Evolutionary conservation across 805 yeast genomes (phyloP), one percentile per base, ranked within the genome.

Genomic region (Schizosaccharomyces japonicus): DNA sequence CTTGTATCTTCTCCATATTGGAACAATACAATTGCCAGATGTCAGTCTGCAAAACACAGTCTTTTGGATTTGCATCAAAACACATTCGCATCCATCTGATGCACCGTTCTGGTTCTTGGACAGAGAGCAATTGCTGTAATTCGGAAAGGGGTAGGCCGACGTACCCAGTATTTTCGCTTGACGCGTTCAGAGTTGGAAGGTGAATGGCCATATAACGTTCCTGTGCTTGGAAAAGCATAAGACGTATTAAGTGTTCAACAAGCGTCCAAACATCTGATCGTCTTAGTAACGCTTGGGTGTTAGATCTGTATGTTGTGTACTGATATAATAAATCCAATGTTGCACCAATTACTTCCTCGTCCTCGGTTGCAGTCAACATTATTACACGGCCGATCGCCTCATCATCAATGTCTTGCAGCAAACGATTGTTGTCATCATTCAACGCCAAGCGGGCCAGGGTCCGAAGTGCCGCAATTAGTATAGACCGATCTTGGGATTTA

Each of bases 81-180:
- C 87, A 78, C 54, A 94, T 77, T 54, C 94, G 73, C 68, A 90
- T 76, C 96, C 96, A 90, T 28, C 83, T 71, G 4, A 94, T 81
- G 0, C 96, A 94, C 52, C 98, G 70, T 50, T 75, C 70, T 2
- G 96, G 96, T 62, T 90, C 98, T 10, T 75, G 71, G 48, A 36
- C 15, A 3, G 23, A 17, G 13, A 17, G 8, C 17, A 84, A 63
- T 27, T 66, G 63, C 44, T 78, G 66, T 32, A 90, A 68, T 40
- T 76, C 71, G n/a, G 67, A 63, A 52, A 73, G 69, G 32, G 83
- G 65, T 3, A 67, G 68, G 1, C 63, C 63, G 2, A 78, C 68
- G 30, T 82, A 63, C 23, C 59, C 63, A 2, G 94, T 85, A 3
- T 84, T 75, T 3, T 67, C 25, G 21, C 3, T 15, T 29, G 46